Evolutionary conservation across 306 rosid species (phyloP), one percentile per base, ranked within the genome.

Genomic region (Benincasa hispida): DNA sequence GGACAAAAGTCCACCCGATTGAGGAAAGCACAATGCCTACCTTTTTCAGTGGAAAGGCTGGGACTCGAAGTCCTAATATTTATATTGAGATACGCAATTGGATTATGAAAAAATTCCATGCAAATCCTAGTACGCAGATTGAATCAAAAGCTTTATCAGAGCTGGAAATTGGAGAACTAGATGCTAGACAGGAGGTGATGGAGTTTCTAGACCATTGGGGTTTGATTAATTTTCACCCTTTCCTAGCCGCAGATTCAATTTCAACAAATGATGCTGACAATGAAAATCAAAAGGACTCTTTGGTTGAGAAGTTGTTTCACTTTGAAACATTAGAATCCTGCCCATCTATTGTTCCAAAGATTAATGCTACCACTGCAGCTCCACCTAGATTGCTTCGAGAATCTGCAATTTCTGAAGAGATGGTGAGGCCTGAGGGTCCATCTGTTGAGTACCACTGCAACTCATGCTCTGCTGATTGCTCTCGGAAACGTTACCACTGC

Each of bases 401-500:
- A 62, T 81, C 95, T 72, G 47, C 93, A 27, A 79, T 89, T 81
- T 80, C 91, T 69, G 98, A 93, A 77, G 97, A 89, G 84, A 80
- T 93, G 83, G 83, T 81, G 83, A 89, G 87, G 77, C 88, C 84
- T 76, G 97, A 91, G 89, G 97, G 90, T 32, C 91, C 98, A 76
- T 76, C 87, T 81, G 91, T 92, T 76, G 98, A 92, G 91, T 93
- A 91, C 88, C 98, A 93, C 74, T 93, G 98, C 86, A 93, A 93
- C 87, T 93, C 97, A 39, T 93, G 98, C 84, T 86, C 97, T 30
- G 96, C 93, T 81, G 98, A 93, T 87, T 93, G 98, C 83, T 93
- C 98, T 76, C 95, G 93, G 83, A 91, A 91, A 82, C 98, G 98
- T 27, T 93, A 91, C 91, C 98, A 93, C 87, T 93, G 98, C 89